A percentile compares a stretch with the other conserved stretches of the same genome.
phyloP scores from a whole-genome alignment of 805 yeast genomes.

The Candida cerambycidarum region DNA sequence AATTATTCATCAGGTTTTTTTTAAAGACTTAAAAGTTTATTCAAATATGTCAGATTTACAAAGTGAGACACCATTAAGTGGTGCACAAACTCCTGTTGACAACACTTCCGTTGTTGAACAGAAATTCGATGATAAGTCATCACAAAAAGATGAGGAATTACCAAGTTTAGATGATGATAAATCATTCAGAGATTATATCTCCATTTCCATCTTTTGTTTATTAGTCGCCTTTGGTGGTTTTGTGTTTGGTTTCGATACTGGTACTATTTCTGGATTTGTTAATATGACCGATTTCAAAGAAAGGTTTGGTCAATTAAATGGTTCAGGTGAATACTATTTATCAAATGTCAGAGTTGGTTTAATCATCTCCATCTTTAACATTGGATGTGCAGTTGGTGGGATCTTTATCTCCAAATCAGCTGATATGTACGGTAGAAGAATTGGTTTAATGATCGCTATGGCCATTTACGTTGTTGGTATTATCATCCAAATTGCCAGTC shows the following conservation, averaged over 20 bases:
- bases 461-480: constrained; percentile 60
- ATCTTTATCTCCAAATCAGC: constrained; percentile 54
- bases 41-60: constrained; percentile 5
- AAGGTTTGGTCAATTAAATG: constrained; percentile 49
- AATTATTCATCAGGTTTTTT: not conserved
- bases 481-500: constrained; percentile 57
- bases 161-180: constrained; percentile 28
- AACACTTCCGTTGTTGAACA: constrained; percentile 17
- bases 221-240: constrained; percentile 74
- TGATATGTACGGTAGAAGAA: constrained; percentile 61
- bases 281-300: constrained; percentile 54
- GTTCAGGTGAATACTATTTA: constrained; percentile 40
- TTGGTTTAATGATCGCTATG: constrained; percentile 53
- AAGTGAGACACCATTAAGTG: constrained; percentile 10
- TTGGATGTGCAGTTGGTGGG: constrained; percentile 75
- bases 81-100: constrained; percentile 18
- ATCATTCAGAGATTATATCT: constrained; percentile 29
- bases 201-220: constrained; percentile 43
- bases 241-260: constrained; percentile 77
- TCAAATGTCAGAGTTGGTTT: constrained; percentile 50
- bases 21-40: not conserved
- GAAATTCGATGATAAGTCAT: constrained; percentile 13
- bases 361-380: constrained; percentile 56
- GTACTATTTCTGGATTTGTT: constrained; percentile 72
- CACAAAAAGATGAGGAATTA: constrained; percentile 1